Base-by-base conservation (phyloP, 129 eudicot species). In the Flaveria robusta region DNA sequence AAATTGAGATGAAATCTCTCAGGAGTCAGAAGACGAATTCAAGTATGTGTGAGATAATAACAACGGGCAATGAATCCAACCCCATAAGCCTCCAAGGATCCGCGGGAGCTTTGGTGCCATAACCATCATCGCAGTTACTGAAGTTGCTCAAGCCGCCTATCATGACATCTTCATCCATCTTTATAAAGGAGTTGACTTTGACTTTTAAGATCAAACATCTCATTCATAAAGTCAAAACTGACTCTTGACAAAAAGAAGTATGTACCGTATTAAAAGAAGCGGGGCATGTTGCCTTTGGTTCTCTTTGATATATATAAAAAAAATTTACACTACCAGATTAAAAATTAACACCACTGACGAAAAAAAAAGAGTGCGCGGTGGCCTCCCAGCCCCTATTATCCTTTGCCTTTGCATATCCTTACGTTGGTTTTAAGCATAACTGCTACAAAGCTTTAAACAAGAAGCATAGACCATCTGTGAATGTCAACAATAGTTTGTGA, bases 81-180 rank as follows among this genome's bases (percentile, higher is more conserved):
- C 98, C 98, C 98, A 93, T 93, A 46, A 93, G 97, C 66, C 95
- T 82, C 13, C 98, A 50, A 91, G 90, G 12, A 94, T 97, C 8
- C 97, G n/a, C 87, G 0, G 98, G 97, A 27, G 93, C 93, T 84
- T 78, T 88, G 12, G 81, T 77, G 47, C 87, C 89, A 27, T 78
- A 83, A 77, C 75, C 74, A 41, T 94, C 97, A 19, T 94, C 98
- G 51, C 98, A 13, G 89, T 89, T 42, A 94, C 82, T 5, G 98
- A 94, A 62, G 97, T 91, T 60, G 97, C 90, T 67, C 93, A 86
- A 88, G 15, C 87, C 81, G 2, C 84, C 88, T 7, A 74, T 74
- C 75, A 72, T 63, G 15, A 86, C 96, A 69, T 88, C 96, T 68
- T 93, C 96, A 8, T 93, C 96, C 72, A 81, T 66, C 97, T 90